phyloP scores from a whole-genome alignment of 2,329 filamentous ascomycete species.

The Hymenoscyphus salicellus region DNA sequence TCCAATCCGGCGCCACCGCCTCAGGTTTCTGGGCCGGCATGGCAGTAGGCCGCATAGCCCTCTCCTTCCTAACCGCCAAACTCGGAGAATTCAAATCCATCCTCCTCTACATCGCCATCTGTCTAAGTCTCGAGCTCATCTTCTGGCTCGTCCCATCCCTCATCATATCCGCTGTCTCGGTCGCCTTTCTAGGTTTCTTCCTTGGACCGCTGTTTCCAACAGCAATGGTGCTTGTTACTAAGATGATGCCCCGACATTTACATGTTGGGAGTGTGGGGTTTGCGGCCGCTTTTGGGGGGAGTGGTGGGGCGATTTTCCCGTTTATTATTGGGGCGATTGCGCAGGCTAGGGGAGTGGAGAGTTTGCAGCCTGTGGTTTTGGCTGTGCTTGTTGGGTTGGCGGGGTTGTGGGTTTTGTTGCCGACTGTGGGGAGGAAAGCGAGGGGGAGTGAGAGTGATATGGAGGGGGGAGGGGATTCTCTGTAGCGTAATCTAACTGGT shows the following conservation, averaged over 20 bases:
- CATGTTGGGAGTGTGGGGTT: conserved; percentile 83
- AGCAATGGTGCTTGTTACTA: conserved; percentile 69
- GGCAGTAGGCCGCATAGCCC: conserved; percentile 66
- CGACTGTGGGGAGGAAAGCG: conserved; percentile 8
- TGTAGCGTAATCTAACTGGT: too few species aligned
- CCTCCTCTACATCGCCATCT: conserved; percentile 59
- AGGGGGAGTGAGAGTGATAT: conserved; percentile 3
- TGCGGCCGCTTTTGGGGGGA: conserved; percentile 71
- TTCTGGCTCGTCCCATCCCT: conserved; percentile 82
- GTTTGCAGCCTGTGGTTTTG: conserved; percentile 55
- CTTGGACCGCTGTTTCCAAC: conserved; percentile 77
- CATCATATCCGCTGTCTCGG: conserved; percentile 68
- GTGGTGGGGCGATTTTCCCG: conserved; percentile 65
- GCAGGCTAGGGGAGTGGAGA: conserved; percentile 52
- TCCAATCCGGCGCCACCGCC: conserved; percentile 70
- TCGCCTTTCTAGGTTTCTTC: conserved; percentile 73
- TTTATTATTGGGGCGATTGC: conserved; percentile 69
- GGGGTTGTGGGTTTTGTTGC: conserved; percentile 20
- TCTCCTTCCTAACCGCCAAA: conserved; percentile 73
- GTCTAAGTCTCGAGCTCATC: conserved; percentile 64
- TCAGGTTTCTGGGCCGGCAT: conserved; percentile 85
- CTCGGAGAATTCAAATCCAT: conserved; percentile 70
- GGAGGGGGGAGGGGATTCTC: not conserved
- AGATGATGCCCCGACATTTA: conserved; percentile 67
- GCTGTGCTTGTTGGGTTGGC: conserved; percentile 41